These are phyloP conservation scores for Penicillium corylophilum DNA, from an alignment of 2,329 filamentous ascomycete species.

Conservation along the genomic window DNA sequence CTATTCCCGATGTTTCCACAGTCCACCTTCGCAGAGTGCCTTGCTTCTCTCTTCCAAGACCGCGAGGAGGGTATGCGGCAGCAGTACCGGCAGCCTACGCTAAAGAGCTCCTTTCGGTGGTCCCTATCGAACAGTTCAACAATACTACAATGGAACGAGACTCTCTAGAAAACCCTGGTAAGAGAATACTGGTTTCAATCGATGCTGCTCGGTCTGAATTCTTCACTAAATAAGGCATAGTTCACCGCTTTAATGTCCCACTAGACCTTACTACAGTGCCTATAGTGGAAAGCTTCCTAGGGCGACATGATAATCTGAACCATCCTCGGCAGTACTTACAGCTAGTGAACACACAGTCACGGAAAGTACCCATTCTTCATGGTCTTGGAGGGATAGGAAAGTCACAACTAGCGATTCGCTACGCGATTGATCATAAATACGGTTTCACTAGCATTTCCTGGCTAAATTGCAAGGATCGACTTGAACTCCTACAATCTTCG, in stretches of 20 bases:
- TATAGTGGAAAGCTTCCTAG: no score
- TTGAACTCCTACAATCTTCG: constrained; percentile 19
- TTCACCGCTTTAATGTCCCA: no score
- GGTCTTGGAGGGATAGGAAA: constrained; percentile 28
- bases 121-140: constrained; percentile 4
- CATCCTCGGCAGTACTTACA: constrained; percentile 15
- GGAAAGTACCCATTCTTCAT: constrained; percentile 20
- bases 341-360: constrained; percentile 2
- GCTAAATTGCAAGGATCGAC: constrained; percentile 23
- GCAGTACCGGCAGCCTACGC: no score
- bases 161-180: background rate
- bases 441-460: constrained; percentile 28
- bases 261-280: no score
- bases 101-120: constrained; percentile 1
- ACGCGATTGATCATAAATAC: constrained; percentile 20
- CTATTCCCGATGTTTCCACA: no score
- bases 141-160: background rate
- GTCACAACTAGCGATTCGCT: constrained; percentile 24
- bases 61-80: background rate
- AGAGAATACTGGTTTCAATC: no score
- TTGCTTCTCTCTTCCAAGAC: no score
- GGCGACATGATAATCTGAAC: constrained; percentile 17
- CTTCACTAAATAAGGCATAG: no score
- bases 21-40: no score
- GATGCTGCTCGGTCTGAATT: no score